These are phyloP conservation scores for Leptographium wingfieldii DNA, from an alignment of 2,329 filamentous ascomycete genomes.

Conservation along the genomic window DNA sequence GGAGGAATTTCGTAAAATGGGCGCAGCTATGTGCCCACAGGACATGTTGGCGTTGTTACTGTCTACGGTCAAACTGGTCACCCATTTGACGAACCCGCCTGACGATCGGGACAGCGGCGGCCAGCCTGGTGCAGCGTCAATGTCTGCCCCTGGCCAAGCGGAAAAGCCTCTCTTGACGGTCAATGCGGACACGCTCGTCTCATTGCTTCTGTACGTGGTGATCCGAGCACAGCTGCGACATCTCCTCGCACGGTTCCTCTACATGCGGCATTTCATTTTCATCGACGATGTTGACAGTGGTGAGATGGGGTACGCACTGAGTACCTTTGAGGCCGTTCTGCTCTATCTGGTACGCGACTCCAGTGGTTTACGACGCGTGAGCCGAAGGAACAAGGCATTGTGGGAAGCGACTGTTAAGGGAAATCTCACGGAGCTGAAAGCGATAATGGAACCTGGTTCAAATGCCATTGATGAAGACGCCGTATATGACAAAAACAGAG, in stretches of 20 bases:
- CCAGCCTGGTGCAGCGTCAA: neutral
- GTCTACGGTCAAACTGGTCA: constrained; percentile 72
- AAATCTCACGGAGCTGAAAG: constrained; percentile 59
- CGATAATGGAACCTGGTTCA: constrained; percentile 62
- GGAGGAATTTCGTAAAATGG: constrained; percentile 80
- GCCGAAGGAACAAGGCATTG: constrained; percentile 69
- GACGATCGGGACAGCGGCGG: constrained; percentile 12
- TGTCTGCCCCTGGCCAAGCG: constrained; percentile 11
- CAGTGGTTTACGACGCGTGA: constrained; percentile 67
- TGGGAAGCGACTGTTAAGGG: constrained; percentile 82
- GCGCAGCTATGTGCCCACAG: constrained; percentile 63
- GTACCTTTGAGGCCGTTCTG: constrained; percentile 88
- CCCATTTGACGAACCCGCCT: constrained; percentile 47
- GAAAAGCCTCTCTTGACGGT: constrained; percentile 48
- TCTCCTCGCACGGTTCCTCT: constrained; percentile 77
- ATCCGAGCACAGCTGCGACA: constrained; percentile 82
- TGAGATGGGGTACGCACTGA: constrained; percentile 90
- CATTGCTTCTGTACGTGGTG: constrained; percentile 78
- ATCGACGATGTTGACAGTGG: constrained; percentile 95
- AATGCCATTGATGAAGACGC: constrained; percentile 29
- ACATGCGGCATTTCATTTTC: constrained; percentile 95
- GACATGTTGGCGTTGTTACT: constrained; percentile 79
- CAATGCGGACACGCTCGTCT: constrained; percentile 86
- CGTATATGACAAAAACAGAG: constrained; percentile 16
- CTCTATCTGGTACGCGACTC: constrained; percentile 80